These are phyloP conservation scores for Microglena sp. DNA, from an alignment of 139 green algal species.

Conservation along the genomic window DNA sequence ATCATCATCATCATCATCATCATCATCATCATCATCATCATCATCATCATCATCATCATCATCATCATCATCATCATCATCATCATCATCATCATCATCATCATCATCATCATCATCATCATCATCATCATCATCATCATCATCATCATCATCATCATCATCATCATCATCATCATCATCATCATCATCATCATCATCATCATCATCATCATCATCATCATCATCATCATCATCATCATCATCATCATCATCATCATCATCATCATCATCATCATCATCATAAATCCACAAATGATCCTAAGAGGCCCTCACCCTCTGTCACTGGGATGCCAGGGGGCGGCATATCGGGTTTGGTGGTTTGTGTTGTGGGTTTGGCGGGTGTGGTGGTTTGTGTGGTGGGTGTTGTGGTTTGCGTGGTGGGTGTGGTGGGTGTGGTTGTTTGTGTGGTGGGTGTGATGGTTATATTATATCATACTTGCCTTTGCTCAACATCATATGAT, in stretches of 20 bases:
- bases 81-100: slow-evolving; percentile 11
- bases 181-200: slow-evolving; percentile 12
- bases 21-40: slow-evolving; percentile 11
- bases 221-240: slow-evolving; percentile 11
- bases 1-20: slow-evolving; percentile 12
- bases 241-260: slow-evolving; percentile 11
- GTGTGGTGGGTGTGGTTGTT: too few species aligned
- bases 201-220: slow-evolving; percentile 11
- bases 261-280: slow-evolving; percentile 12
- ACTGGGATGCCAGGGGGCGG: too few species aligned
- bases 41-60: slow-evolving; percentile 11
- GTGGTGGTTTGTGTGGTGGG: too few species aligned
- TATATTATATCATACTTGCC: too few species aligned
- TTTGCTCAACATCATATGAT: too few species aligned
- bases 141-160: slow-evolving; percentile 11
- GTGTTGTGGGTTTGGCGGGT: too few species aligned
- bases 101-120: slow-evolving; percentile 11
- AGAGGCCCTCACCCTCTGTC: too few species aligned
- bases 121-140: slow-evolving; percentile 12
- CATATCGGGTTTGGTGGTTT: too few species aligned
- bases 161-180: slow-evolving; percentile 11
- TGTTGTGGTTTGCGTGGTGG: too few species aligned
- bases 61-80: slow-evolving; percentile 12
- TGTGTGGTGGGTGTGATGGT: too few species aligned
- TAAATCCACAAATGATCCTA: too few species aligned